Percentiles rank a stretch among this genome's conserved stretches.
phyloP scores from a whole-genome alignment of 106 monocot species.

The Hemerocallis citrina region DNA sequence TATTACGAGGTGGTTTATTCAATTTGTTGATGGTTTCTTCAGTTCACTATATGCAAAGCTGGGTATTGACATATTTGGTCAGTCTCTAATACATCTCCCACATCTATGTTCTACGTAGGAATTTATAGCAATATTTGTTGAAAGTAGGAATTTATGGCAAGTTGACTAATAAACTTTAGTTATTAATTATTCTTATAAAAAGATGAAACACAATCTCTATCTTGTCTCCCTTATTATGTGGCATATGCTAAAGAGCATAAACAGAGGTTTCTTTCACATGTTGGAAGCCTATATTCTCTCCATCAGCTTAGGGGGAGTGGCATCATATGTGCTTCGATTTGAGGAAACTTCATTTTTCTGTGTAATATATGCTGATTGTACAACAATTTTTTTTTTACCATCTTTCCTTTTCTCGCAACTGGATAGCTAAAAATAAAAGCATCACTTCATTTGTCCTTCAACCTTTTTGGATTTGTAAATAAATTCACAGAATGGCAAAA shows the following conservation, averaged over 20 bases:
- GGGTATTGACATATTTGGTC: slow-evolving; percentile 87
- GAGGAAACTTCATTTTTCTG: not conserved
- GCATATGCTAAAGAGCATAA: not conserved
- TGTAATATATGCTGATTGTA: not conserved
- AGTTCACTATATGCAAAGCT: slow-evolving; percentile 78
- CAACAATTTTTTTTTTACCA: not conserved
- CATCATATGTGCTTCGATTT: not conserved
- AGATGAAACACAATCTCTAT: not conserved
- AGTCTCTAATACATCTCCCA: slow-evolving; percentile 7
- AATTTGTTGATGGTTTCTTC: slow-evolving; percentile 97
- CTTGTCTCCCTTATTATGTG: not conserved
- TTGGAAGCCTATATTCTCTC: not conserved
- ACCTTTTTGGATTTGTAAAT: not conserved
- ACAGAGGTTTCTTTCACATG: not conserved
- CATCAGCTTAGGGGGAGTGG: not conserved
- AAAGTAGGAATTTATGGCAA: not conserved
- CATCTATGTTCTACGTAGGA: not conserved
- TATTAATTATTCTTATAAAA: not conserved
- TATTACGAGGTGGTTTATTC: slow-evolving; percentile 98
- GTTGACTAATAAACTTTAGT: not conserved
- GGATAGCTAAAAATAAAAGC: not conserved
- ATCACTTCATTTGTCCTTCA: not conserved
- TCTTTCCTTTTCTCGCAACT: not conserved
- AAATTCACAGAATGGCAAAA: not conserved
- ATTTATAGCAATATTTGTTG: not conserved